Percentiles rank a stretch among this genome's conserved stretches.
These are phyloP conservation scores for Pichia nakasei DNA, from an alignment of 805 yeast genomes.

Conservation along the genomic window DNA sequence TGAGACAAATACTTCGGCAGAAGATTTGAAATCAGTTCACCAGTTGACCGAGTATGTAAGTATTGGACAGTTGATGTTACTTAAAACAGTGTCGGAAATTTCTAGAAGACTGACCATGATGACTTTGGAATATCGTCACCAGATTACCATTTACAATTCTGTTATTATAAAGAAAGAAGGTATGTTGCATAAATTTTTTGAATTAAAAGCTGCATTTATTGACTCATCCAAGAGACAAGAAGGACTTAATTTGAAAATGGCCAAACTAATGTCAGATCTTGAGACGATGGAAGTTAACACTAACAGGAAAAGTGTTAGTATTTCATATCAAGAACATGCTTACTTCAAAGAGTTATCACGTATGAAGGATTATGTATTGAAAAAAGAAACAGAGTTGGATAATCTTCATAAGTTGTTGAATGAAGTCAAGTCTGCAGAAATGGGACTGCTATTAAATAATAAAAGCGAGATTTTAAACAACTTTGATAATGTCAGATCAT, in stretches of 20 bases:
- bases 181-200: slow-evolving; percentile 4
- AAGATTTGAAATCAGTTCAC: slow-evolving; percentile 13
- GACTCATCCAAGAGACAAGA: slow-evolving; percentile 25
- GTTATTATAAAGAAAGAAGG: slow-evolving; percentile 12
- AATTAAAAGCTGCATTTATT: slow-evolving; percentile 26
- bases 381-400: slow-evolving; percentile 14
- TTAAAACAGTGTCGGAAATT: slow-evolving; percentile 12
- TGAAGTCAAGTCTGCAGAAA: slow-evolving; percentile 15
- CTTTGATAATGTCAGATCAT: slow-evolving; percentile 4
- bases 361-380: slow-evolving; percentile 10
- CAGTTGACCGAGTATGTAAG: slow-evolving; percentile 12
- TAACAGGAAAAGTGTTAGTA: slow-evolving; percentile 3
- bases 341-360: slow-evolving; percentile 20
- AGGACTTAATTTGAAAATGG: slow-evolving; percentile 11
- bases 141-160: slow-evolving; percentile 15
- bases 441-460: slow-evolving; percentile 4
- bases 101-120: slow-evolving; percentile 13
- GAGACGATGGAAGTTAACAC: slow-evolving; percentile 8
- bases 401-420: slow-evolving; percentile 9
- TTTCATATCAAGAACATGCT: slow-evolving; percentile 21
- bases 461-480: slow-evolving; percentile 4
- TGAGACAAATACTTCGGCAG: slow-evolving; percentile 6
- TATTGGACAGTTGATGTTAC: slow-evolving; percentile 14
- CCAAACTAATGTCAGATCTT: slow-evolving; percentile 10
- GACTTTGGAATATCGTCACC: slow-evolving; percentile 20